Base-by-base conservation (phyloP, 192 early-diverging fungal genomes). In the Entomortierella beljakovae region DNA sequence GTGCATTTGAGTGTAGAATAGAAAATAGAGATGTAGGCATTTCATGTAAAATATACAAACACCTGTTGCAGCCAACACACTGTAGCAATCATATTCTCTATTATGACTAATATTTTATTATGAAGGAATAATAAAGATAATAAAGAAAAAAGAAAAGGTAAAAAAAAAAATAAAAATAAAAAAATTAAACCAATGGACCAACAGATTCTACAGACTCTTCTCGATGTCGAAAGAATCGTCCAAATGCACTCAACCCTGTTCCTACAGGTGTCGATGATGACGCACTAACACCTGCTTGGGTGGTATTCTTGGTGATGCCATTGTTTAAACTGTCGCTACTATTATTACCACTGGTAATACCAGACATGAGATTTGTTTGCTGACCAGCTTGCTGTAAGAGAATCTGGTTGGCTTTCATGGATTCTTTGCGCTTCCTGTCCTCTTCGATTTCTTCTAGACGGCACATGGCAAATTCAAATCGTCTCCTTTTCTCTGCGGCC, bases 361-460 rank as follows among this genome's bases (percentile, higher is more conserved):
- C 49, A 50, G 15, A 6, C 49, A 50, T 9, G 37, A 13, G 20
- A 46, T 20, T 46, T 53, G n/a, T n/a, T n/a, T 11, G 20, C 49
- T 11, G 49, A 50, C 51, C 51, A 16, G 11, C 15, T 35, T 64
- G 62, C 22, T 64, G 62, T 9, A 53, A 26, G 28, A 48, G 18
- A 7, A 23, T 20, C 37, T 66, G 71, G 11, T 43, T 74, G 1
- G 71, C 51, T 10, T 57, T 52, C 55, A 64, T 28, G 8, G 65
- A 68, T 8, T 34, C 75, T 23, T 61, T 79, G 10, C 75, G 66
- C 31, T 64, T 79, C 11, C 61, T 23, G 10, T 69, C 67, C 40
- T 70, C 67, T 22, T 70, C 68, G 48, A 79, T 70, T 49, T 70
- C 75, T n/a, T 79, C 75, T 32, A 70, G 13, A 1, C 75, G 60